Base-by-base conservation (phyloP, 495 filamentous ascomycete species). In the Neurospora sp. region DNA sequence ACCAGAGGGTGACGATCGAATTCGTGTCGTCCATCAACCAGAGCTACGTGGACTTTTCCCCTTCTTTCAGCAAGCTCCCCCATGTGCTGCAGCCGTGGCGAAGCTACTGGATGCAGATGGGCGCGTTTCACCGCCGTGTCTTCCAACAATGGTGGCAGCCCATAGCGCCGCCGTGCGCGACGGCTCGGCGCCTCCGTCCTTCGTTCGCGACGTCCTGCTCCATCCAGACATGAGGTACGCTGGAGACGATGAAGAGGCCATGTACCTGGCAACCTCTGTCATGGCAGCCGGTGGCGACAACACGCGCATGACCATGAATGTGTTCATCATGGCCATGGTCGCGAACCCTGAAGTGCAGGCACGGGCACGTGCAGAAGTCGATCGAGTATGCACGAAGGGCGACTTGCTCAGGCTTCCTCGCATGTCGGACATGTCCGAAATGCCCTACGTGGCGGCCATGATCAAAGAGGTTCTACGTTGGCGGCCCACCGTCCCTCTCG, bases 391-490 rank as follows among this genome's bases (percentile, higher is more conserved):
- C 72, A 77, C 77, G 4, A 69, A 72, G 5, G 77, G 73, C 6
- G 69, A 78, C 31, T 39, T 31, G 20, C 45, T 35, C 3, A 75
- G 85, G 4, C 80, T 87, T 6, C 84, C 84, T 8, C 65, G 71
- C 69, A 83, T 87, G 77, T 79, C 78, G 16, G 87, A 89, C 77
- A 76, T 85, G 73, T 71, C 78, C 16, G 78, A 79, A 41, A 78
- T 88, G 48, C 85, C 85, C 7, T 89, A 89, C 72, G 82, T 80
- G 68, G 77, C 68, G 42, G 84, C 84, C 4, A 77, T 88, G 40
- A 80, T 84, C 68, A 89, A 88, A 74, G 88, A 90, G 76, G 84
- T 83, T 16, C 78, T 89, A 20, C 81, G 88, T 44, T 90, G 88
- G 88, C 75, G 85, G 22, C 87, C 88, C 20, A 81, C 76, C 22